Evolutionary conservation across 1,284 basidiomycete species (phyloP), one percentile per base, ranked within the genome.

Genomic region (Leccinum subspadiceum): DNA sequence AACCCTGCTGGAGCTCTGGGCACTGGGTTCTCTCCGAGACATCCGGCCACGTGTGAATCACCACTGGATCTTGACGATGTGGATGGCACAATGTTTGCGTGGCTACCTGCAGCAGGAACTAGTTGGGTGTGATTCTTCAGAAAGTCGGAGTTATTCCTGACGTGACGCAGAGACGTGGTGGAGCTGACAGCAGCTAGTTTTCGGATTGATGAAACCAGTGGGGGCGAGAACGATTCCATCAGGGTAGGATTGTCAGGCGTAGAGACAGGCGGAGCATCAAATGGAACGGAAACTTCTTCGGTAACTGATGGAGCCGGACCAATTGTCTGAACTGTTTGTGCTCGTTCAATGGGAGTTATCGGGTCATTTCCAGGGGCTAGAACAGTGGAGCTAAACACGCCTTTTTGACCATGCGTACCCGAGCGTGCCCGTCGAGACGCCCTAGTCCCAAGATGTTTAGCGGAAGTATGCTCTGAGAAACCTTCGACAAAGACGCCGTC

Each of bases 121-220:
- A 37, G 12, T 7, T 13, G 26, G 17, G 17, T 12, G 15, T 33
- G 6, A 39, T 53, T 12, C 31, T 56, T 29, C 12, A 22, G 54
- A 9, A 15, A 52, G 12, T 39, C 24, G 9, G 46, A 33, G 13
- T 17, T n/a, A 48, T 54, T 24, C 24, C 15, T 53, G 53, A 35
- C 26, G 59, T 68, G 64, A 60, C 6, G 51, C 58, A 68, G 54
- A 6, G 24, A 29, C 15, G 51, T 37, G 46, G 61, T 64, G 56
- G 69, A 53, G 58, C 57, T 6, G 46, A 17, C 13, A 52, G 50
- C 12, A 31, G 53, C 48, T 53, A 20, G 15, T 20, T 54, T 54
- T 51, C 33, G 20, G 57, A 20, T 35, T 41, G 57, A 50, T 31
- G 54, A 57, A 54, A 33, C 12, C 3, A 7, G 49, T 37, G 58